Conservation (phyloP, 192 early-diverging fungal species). For the Backusella parvicylindrica region DNA sequence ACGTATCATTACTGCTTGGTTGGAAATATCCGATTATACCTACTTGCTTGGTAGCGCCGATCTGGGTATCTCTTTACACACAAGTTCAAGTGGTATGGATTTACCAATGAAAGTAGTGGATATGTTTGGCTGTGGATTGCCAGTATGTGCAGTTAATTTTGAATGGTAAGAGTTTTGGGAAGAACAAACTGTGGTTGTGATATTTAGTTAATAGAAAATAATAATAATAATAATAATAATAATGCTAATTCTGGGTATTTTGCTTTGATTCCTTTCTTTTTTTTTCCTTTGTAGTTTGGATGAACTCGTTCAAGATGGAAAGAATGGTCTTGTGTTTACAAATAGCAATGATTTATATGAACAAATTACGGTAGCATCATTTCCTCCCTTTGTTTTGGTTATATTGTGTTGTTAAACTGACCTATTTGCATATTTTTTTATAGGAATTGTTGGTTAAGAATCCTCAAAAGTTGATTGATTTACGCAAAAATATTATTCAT, state of each 20-base stretch:
- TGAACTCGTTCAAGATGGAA: conserved; percentile 59
- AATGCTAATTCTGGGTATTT: not conserved
- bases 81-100: conserved; percentile 92
- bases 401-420: not conserved
- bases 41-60: conserved; percentile 84
- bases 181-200: not conserved
- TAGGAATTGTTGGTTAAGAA: conserved; percentile 15
- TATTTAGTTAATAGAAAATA: no score
- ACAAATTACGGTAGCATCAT: conserved; percentile 54
- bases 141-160: conserved; percentile 77
- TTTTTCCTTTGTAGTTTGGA: conserved; percentile 49
- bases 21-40: conserved; percentile 81
- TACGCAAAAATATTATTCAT: conserved; percentile 20
- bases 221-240: no score
- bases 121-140: conserved; percentile 95
- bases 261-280: no score
- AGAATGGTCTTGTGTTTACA: conserved; percentile 70
- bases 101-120: conserved; percentile 99
- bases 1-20: conserved; percentile 75
- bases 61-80: conserved; percentile 91
- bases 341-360: conserved; percentile 51
- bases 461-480: conserved; percentile 5
- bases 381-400: not conserved
- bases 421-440: not conserved
- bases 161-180: conserved; percentile 32